These are phyloP conservation scores for Geotrichum europaeum DNA, from an alignment of 1,139 yeast species.

Conservation along the genomic window DNA sequence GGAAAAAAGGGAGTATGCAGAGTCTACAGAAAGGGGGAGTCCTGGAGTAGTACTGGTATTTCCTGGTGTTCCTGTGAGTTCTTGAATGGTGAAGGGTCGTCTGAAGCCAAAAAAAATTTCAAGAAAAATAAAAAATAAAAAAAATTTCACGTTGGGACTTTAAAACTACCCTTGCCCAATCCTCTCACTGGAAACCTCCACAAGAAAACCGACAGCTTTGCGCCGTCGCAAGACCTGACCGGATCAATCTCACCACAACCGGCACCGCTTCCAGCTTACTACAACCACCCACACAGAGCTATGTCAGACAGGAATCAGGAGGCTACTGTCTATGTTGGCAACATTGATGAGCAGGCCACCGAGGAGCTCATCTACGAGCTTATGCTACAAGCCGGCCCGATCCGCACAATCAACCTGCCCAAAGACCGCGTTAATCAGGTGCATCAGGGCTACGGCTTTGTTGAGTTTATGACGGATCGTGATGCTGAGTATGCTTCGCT, in stretches of 20 bases:
- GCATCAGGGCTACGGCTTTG: slow-evolving; percentile 87
- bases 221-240: neutral
- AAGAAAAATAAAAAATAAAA: neutral
- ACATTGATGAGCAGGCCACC: slow-evolving; percentile 66
- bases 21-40: neutral
- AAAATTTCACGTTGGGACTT: neutral
- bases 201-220: neutral
- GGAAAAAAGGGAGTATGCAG: neutral
- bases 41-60: neutral
- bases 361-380: slow-evolving; percentile 68
- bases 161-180: neutral
- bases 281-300: neutral
- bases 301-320: slow-evolving; percentile 46
- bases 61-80: neutral
- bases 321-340: slow-evolving; percentile 76
- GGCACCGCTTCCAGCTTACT: neutral
- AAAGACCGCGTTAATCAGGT: slow-evolving; percentile 64
- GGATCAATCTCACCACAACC: neutral
- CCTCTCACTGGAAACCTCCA: neutral
- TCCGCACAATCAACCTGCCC: slow-evolving; percentile 65
- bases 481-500: slow-evolving; percentile 71
- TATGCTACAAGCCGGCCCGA: slow-evolving; percentile 80
- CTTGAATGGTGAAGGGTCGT: neutral
- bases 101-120: neutral
- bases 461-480: slow-evolving; percentile 53